phyloP scores from a whole-genome alignment of 1,284 basidiomycete species.

The Cutaneotrichosporon curvatum region DNA sequence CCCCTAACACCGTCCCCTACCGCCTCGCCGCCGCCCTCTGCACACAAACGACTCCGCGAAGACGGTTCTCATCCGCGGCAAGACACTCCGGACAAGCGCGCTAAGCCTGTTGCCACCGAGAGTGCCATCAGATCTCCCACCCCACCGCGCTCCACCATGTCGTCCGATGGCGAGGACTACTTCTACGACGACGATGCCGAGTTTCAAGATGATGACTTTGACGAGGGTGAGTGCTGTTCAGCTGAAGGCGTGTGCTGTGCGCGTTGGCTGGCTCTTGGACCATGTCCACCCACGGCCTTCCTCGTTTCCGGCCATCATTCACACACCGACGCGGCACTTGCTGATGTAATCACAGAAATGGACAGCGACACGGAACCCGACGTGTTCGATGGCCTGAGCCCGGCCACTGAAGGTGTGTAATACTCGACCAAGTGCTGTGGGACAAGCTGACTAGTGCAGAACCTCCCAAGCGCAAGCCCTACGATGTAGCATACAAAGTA shows the following conservation, averaged over 20 bases:
- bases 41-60: constrained; percentile 3
- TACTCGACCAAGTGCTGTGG: no score
- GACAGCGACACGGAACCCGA: constrained; percentile 37
- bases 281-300: no score
- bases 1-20: constrained; percentile 13
- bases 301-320: no score
- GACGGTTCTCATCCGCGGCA: neutral
- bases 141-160: constrained; percentile 8
- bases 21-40: constrained; percentile 9
- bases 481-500: constrained; percentile 50
- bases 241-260: neutral
- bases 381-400: constrained; percentile 40
- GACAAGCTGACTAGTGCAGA: constrained; percentile 16
- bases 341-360: constrained; percentile 15
- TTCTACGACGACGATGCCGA: constrained; percentile 39
- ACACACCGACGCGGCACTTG: no score
- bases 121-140: neutral
- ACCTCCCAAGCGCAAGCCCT: constrained; percentile 39
- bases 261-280: neutral
- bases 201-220: constrained; percentile 31
- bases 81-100: constrained; percentile 3
- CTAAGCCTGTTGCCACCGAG: neutral
- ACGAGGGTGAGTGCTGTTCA: constrained; percentile 21
- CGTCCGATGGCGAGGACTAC: constrained; percentile 41
- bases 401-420: constrained; percentile 38